Base-by-base conservation (phyloP, 2,329 filamentous ascomycete species). In the Colletotrichum sp. region DNA sequence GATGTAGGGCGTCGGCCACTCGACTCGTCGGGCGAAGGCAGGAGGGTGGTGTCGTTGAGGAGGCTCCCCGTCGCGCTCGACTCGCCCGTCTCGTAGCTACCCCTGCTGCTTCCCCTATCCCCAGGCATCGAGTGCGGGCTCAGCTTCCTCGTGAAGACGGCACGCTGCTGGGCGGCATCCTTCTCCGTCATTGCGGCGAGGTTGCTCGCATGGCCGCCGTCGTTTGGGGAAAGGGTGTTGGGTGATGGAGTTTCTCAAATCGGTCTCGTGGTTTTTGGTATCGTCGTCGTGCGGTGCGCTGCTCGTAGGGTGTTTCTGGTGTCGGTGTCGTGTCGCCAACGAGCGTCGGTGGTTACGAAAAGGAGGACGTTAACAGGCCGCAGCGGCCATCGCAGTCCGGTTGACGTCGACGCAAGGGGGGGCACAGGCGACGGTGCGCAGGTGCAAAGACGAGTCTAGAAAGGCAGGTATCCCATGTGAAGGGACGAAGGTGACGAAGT, bases 21-120 rank as follows among this genome's bases (percentile, higher is more conserved):
- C 24, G 68, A 63, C 52, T 69, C 63, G 68, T 77, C 75, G 6
- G 72, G 68, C 3, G 71, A 77, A 5, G 75, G 71, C 8, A 71
- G 26, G 9, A 76, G 77, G 1, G 76, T 78, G 69, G 60, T 80
- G 72, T 71, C 78, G 36, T 80, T 78, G 48, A 72, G 76, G 26
- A 81, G 72, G 74, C 84, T 85, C 5, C 80, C 83, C n/a, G 82
- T 78, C 16, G 80, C 81, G 77, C 86, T 90, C 70, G 88, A 85
- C 79, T 88, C 87, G 77, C 86, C 87, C 10, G 84, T 84, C 60
- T 89, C 87, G 79, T 86, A 84, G 79, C 85, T 86, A 15, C 79
- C 81, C 76, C 81, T 79, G 77, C 84, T 85, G 77, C 84, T 85
- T 66, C 64, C 83, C 81, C 77, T 82, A 80, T 76, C 80, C 26